Percentiles rank a stretch among this genome's conserved stretches.
Conservation (phyloP, 2,329 filamentous ascomycete species). For the Xylariaceae sp. region DNA sequence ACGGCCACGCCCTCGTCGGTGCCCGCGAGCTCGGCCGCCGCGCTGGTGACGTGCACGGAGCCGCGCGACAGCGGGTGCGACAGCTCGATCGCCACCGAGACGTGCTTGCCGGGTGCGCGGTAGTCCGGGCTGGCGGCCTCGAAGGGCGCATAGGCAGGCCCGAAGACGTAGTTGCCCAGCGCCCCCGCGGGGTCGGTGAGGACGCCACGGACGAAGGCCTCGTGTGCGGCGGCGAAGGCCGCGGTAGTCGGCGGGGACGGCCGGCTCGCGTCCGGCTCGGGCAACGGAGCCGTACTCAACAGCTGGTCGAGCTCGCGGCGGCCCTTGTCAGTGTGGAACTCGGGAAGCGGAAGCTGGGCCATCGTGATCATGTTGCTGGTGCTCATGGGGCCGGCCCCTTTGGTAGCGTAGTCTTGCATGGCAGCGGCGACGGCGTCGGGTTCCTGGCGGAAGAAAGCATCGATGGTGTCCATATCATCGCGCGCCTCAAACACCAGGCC, state of each 20-base stretch:
- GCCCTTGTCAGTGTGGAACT: constrained; percentile 2
- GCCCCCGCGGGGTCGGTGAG: constrained; percentile 1
- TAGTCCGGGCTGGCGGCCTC: background rate
- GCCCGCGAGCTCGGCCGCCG: constrained; percentile 1
- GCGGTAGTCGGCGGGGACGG: constrained; percentile 3
- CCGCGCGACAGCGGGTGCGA: constrained; percentile 13
- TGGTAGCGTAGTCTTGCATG: constrained; percentile 3
- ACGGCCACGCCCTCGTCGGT: constrained; percentile 1
- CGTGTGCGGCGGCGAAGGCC: constrained; percentile 3
- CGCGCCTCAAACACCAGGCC: constrained; percentile 6
- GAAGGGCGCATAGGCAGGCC: constrained; percentile 3
- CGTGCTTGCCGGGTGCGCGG: constrained; percentile 4
- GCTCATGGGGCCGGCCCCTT: constrained; percentile 4
- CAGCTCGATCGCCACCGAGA: constrained; percentile 6
- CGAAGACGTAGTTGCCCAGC: constrained; percentile 4
- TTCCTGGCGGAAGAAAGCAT: constrained; percentile 5
- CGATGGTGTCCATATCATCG: constrained; percentile 5
- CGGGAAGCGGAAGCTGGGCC: constrained; percentile 4
- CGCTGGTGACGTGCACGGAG: constrained; percentile 11
- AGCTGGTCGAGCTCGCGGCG: constrained; percentile 1
- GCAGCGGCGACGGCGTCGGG: constrained; percentile 2
- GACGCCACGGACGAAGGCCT: constrained; percentile 1
- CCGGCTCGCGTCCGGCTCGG: background rate
- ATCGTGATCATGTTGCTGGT: constrained; percentile 2
- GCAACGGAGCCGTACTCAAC: background rate